phyloP scores from a whole-genome alignment of 805 yeast species.

The Candida xyloterini region DNA sequence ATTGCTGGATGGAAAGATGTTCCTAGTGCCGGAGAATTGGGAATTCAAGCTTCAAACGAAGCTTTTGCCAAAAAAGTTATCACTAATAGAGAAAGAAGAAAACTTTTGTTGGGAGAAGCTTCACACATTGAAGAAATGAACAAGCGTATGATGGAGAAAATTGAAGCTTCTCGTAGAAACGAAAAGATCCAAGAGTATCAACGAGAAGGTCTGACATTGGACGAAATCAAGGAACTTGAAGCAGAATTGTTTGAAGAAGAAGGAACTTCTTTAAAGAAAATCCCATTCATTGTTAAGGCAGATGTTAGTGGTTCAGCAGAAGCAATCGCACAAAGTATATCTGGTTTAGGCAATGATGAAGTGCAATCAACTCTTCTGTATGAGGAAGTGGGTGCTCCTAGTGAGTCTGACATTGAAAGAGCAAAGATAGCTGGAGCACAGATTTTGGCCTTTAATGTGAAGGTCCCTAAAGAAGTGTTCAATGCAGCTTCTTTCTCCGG shows the following conservation, averaged over 20 bases:
- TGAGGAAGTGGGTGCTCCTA: constrained; percentile 75
- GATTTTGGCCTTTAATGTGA: constrained; percentile 76
- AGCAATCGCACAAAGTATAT: constrained; percentile 81
- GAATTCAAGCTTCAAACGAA: constrained; percentile 74
- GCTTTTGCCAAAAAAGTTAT: constrained; percentile 71
- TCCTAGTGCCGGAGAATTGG: constrained; percentile 87
- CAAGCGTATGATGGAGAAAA: constrained; percentile 55
- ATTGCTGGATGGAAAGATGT: constrained; percentile 91
- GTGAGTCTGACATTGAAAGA: constrained; percentile 61
- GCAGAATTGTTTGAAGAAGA: constrained; percentile 33
- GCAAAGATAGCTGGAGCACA: constrained; percentile 70
- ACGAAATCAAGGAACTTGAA: constrained; percentile 39
- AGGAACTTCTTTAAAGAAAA: constrained; percentile 31
- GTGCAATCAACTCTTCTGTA: constrained; percentile 67
- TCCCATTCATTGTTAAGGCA: constrained; percentile 74
- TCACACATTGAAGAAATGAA: constrained; percentile 70
- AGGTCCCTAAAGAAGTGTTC: constrained; percentile 59
- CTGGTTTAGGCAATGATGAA: constrained; percentile 82
- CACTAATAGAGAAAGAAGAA: constrained; percentile 56
- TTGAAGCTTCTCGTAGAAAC: constrained; percentile 49
- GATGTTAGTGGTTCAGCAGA: constrained; percentile 96
- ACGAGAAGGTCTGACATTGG: constrained; percentile 56
- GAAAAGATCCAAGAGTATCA: constrained; percentile 55
- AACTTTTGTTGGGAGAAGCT: constrained; percentile 52
- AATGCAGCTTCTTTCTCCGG: constrained; percentile 54